A percentile compares a stretch with the other conserved stretches of the same genome.
Evolutionary conservation across 352 stramenopile genomes (phyloP).

Genomic region (Phytopythium oedochilum): DNA sequence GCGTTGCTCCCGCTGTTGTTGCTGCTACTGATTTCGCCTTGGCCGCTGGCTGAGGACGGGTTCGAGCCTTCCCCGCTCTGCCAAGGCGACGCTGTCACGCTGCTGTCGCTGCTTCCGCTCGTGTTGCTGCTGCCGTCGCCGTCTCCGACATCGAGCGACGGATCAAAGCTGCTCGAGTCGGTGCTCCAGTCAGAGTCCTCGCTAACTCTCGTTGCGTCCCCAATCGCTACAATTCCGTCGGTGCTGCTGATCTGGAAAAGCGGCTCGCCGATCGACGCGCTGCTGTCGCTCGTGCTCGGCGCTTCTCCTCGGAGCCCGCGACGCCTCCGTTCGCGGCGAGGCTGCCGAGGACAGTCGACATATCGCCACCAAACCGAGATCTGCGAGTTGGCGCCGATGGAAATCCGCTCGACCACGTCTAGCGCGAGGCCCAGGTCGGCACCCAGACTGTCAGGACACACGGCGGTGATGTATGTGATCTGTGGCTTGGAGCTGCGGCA

Average conservation of each 20-base stretch:
- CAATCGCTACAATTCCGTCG: background rate
- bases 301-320: background rate
- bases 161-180: background rate
- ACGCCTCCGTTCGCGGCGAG: background rate
- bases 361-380: slow-evolving; percentile 18
- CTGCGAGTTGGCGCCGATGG: background rate
- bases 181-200: background rate
- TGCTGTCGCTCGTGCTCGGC: background rate
- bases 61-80: background rate
- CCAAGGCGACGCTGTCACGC: background rate
- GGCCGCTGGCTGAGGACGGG: background rate
- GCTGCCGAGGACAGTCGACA: slow-evolving; percentile 6
- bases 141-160: background rate
- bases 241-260: background rate
- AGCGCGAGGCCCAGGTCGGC: slow-evolving; percentile 14
- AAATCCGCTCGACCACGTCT: slow-evolving; percentile 2
- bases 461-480: slow-evolving; percentile 13
- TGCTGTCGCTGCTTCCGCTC: background rate
- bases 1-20: background rate
- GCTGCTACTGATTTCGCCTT: slow-evolving; percentile 1
- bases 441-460: slow-evolving; percentile 5
- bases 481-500: slow-evolving; percentile 2
- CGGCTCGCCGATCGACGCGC: background rate
- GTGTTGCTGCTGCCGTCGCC: background rate
- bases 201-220: background rate